Base-by-base conservation (phyloP, 2,329 filamentous ascomycete species). In the Eutypella sp. region DNA sequence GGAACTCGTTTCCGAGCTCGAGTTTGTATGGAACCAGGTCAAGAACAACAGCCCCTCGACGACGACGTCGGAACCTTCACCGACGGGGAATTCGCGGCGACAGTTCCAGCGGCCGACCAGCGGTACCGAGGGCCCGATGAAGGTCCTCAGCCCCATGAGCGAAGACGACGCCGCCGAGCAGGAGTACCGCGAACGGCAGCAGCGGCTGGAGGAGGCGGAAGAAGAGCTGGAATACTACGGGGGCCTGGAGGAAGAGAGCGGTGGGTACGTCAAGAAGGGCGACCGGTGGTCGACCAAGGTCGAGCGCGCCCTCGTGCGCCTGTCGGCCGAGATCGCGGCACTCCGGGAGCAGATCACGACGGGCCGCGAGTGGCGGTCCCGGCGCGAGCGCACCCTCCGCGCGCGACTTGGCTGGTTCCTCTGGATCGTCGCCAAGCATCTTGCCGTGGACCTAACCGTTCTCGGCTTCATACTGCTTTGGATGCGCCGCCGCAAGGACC, bases 1-100 rank as follows among this genome's bases (percentile, higher is more conserved):
- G 48, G 91, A 95, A 67, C 76, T 99, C 33, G 91, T 97, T 31
- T 78, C 84, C 9, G 93, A 99, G 67, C 80, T 99, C n/a, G 93
- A 99, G 68, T 99, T 97, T 59, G 92, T 99, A 33, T 99, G 93
- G 93, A 90, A 96, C 57, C 93, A 97, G 66, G 92, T 99, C 57
- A 95, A 93, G 67, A 86, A 85, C 56, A 96, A 92, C 58, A 81
- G 81, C 10, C 81, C 85, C 4, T 81, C 79, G n/a, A 82, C 84
- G 29, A 70, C 82, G 16, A 82, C 84, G 31, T 70, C 82, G 33
- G 64, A 77, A 34, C 75, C 78, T 10, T 80, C 76, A 2, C 75
- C 77, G n/a, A 73, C 75, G 52, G 69, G n/a, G n/a, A n/a, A n/a
- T n/a, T n/a, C 62, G 49, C 71, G 66, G 39, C 74, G 69, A 50